Base-by-base conservation (phyloP, 2,329 filamentous ascomycete species). In the Corniculantispora saksenae region DNA sequence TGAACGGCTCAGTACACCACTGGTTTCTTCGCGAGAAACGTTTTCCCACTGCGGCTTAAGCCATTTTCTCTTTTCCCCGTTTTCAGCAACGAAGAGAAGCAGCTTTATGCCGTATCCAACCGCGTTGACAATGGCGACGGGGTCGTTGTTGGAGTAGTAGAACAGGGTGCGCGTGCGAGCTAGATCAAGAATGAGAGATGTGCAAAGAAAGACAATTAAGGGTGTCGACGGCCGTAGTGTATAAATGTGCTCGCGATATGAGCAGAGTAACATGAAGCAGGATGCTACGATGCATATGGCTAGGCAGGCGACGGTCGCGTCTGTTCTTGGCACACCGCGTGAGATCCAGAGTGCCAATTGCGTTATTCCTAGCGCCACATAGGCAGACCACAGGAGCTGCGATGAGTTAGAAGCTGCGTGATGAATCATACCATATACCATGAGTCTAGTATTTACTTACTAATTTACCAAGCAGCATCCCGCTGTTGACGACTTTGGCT, bases 221-320 rank as follows among this genome's bases (percentile, higher is more conserved):
- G 76, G 50, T 1, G 74, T 68, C 0, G 77, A 78, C 8, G 77
- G 76, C 13, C 73, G 68, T 9, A 76, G 66, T 13, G 73, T 70
- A 3, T 70, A 68, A 8, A 61, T 64, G 63, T 79, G 77, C 58
- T 78, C 75, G 9, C 67, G 56, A 59, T 72, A 77, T 0, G 75
- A 78, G 32, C 32, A 32, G 32, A 32, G 32, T 10, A 32, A 6
- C 32, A 32, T 6, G 32, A 32, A 32, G 10, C 32, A 32, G 10
- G 32, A 32, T 32, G 6, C 32, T 10, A 32, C 32, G 32, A 32
- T 32, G 32, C 32, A 32, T 32, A 32, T 32, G 32, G 10, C 32
- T 5, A 32, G 32, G 32, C 32, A 32, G 6, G 32, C 32, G 32
- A 32, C 32, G 32, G 32, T 32, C 32, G 10, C 32, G 32, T 32